phyloP scores from a whole-genome alignment of 228 moss, liverwort and hornwort genomes.

The Sphagnum magellanicum region DNA sequence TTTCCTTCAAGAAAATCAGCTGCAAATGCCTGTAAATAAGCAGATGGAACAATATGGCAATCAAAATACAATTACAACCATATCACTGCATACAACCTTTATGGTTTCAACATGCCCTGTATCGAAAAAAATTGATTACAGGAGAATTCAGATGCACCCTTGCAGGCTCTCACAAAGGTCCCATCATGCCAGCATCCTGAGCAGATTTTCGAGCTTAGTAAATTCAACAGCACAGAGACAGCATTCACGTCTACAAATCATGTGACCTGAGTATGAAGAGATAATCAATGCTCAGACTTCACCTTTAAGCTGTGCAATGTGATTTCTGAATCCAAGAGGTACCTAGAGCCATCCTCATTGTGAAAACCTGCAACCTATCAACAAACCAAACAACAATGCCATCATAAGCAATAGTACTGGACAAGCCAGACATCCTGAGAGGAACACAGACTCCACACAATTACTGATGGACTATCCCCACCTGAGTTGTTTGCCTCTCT shows the following conservation, averaged over 20 bases:
- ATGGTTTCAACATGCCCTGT: no score
- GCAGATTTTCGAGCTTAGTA: no score
- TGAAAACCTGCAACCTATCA: slow-evolving; percentile 72
- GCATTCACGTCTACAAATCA: no score
- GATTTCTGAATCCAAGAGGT: slow-evolving; percentile 63
- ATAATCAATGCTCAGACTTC: not conserved
- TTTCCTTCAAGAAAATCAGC: slow-evolving; percentile 41
- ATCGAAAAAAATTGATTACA: no score
- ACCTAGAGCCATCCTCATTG: slow-evolving; percentile 68
- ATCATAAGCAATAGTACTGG: not conserved
- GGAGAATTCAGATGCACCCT: no score
- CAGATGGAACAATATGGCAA: not conserved
- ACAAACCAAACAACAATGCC: not conserved
- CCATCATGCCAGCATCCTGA: no score
- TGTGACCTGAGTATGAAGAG: no score
- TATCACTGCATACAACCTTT: not conserved
- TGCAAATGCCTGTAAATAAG: slow-evolving; percentile 52
- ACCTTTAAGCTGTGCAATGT: slow-evolving; percentile 67
- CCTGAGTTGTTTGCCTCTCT: no score
- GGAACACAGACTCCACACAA: no score
- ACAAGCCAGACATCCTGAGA: not conserved
- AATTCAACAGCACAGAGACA: no score
- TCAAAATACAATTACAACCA: not conserved
- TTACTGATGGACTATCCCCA: no score
- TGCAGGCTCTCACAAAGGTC: no score